Conservation (phyloP, 768 basidiomycete genomes). For the Psilocybe subaeruginosa region DNA sequence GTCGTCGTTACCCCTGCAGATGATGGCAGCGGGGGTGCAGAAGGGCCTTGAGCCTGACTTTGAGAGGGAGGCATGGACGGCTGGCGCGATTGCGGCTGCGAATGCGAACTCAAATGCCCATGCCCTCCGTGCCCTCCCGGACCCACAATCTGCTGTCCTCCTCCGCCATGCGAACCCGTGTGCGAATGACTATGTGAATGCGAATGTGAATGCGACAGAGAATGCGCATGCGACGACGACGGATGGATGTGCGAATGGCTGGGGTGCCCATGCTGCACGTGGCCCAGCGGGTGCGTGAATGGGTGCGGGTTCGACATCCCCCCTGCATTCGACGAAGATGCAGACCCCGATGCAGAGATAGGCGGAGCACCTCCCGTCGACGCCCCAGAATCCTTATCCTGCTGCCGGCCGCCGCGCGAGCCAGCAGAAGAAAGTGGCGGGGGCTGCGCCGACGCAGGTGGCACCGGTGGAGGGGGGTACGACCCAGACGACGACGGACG, state of each 20-base stretch:
- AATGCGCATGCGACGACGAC: neutral
- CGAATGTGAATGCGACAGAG: constrained; percentile 1
- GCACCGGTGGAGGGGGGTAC: neutral
- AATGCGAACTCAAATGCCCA: neutral
- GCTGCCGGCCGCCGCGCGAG: neutral
- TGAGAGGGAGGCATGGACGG: neutral
- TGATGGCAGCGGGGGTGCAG: neutral
- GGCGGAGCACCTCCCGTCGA: neutral
- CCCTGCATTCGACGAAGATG: neutral
- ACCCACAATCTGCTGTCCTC: neutral
- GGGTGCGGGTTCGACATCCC: constrained; percentile 10
- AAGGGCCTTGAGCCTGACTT: neutral
- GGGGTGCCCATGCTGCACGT: neutral
- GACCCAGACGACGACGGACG: neutral
- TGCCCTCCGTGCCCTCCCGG: neutral
- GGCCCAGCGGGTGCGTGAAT: constrained; percentile 5
- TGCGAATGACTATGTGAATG: neutral
- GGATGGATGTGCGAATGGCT: constrained; percentile 4
- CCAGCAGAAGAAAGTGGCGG: neutral
- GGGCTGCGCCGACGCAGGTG: neutral
- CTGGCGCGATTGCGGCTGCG: neutral
- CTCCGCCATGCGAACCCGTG: neutral
- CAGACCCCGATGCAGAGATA: neutral
- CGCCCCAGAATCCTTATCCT: neutral
- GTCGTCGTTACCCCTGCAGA: neutral